These are phyloP conservation scores for Backusella morwellensis DNA, from an alignment of 192 early-diverging fungal genomes.

Conservation along the genomic window DNA sequence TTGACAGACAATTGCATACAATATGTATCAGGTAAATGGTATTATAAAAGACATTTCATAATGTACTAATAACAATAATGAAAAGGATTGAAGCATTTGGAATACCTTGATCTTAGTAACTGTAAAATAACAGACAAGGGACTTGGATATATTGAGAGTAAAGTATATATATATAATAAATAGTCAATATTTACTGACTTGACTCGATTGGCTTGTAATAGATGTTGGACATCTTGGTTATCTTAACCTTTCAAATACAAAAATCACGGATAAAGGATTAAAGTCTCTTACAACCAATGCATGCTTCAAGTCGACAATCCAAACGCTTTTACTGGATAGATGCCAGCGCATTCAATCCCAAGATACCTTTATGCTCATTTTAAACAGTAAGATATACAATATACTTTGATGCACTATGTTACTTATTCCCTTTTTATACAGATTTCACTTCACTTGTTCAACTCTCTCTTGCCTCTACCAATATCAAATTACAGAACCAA, in stretches of 20 bases:
- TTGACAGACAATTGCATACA: constrained; percentile 44
- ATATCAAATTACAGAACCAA: constrained; percentile 26
- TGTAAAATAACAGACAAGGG: constrained; percentile 50
- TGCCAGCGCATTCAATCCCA: constrained; percentile 32
- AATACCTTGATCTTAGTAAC: constrained; percentile 44
- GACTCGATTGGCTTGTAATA: background rate
- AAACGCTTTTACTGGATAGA: constrained; percentile 37
- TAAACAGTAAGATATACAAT: constrained; percentile 22
- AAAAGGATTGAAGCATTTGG: constrained; percentile 36
- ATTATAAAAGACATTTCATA: background rate
- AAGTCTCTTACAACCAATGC: constrained; percentile 24
- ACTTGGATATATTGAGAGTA: constrained; percentile 32
- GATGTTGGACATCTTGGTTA: constrained; percentile 24
- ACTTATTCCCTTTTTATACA: background rate
- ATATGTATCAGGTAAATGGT: constrained; percentile 32
- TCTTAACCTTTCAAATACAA: constrained; percentile 47
- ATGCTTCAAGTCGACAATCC: constrained; percentile 23
- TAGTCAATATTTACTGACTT: background rate
- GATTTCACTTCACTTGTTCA: constrained; percentile 12
- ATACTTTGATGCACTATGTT: background rate
- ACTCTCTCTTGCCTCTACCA: constrained; percentile 23
- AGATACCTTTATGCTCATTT: constrained; percentile 24
- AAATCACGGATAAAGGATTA: constrained; percentile 51
- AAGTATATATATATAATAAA: background rate
- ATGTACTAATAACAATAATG: background rate